These are phyloP conservation scores for Ophiocordyceps camponoti-floridani DNA, from an alignment of 2,329 filamentous ascomycete species.

Conservation along the genomic window DNA sequence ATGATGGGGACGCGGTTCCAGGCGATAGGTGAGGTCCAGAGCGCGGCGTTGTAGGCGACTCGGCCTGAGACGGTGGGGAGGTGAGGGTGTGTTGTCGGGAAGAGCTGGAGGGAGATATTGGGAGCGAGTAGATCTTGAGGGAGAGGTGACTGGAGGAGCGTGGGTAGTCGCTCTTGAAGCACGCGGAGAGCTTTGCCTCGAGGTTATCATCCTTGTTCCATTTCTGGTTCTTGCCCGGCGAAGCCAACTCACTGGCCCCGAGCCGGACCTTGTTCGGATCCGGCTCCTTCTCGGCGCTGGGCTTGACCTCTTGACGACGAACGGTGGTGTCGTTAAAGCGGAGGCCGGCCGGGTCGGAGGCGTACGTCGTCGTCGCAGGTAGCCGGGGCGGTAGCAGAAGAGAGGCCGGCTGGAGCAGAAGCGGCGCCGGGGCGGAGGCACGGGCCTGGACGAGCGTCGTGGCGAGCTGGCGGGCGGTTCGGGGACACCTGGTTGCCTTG, in stretches of 20 bases:
- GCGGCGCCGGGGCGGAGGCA: neutral
- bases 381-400: neutral
- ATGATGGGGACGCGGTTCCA: slow-evolving; percentile 88
- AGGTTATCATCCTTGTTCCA: too few relatives aligned
- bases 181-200: slow-evolving; percentile 35
- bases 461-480: slow-evolving; percentile 9
- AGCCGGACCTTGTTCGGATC: slow-evolving; percentile 45
- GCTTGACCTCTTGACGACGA: slow-evolving; percentile 8
- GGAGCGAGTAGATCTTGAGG: slow-evolving; percentile 63
- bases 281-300: slow-evolving; percentile 16
- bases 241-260: slow-evolving; percentile 33
- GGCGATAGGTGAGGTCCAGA: slow-evolving; percentile 91
- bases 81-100: slow-evolving; percentile 64
- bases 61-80: slow-evolving; percentile 84
- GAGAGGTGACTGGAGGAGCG: slow-evolving; percentile 45
- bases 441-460: slow-evolving; percentile 7
- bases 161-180: slow-evolving; percentile 49
- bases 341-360: slow-evolving; percentile 2
- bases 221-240: too few relatives aligned
- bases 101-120: slow-evolving; percentile 52
- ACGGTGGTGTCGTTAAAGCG: slow-evolving; percentile 16
- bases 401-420: neutral
- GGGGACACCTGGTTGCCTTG: slow-evolving; percentile 8
- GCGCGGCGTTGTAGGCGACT: slow-evolving; percentile 76
- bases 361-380: neutral